Conservation (phyloP, 2,329 filamentous ascomycete genomes). For the Daldinia sp. region DNA sequence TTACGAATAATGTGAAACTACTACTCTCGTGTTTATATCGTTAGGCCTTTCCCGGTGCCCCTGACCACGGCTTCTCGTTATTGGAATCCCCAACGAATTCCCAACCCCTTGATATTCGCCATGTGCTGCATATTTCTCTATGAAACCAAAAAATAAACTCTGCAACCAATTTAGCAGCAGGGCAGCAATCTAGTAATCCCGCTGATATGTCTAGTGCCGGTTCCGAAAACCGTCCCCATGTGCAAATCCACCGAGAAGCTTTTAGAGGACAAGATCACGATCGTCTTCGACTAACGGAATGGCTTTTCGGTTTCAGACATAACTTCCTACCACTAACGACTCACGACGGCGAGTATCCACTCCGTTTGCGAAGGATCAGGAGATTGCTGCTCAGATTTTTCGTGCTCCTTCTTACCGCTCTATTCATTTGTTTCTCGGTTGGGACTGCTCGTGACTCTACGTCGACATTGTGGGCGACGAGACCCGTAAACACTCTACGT, state of each 20-base stretch:
- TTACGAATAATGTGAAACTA: too few species aligned
- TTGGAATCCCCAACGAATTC: too few species aligned
- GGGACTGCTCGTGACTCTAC: background rate
- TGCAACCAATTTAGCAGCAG: background rate
- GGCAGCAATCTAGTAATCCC: background rate
- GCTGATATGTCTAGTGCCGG: background rate
- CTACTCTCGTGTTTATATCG: too few species aligned
- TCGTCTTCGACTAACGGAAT: background rate
- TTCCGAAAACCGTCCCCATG: background rate
- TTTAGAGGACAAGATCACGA: background rate
- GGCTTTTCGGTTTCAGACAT: background rate
- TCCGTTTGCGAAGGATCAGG: background rate
- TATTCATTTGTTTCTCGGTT: background rate
- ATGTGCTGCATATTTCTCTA: background rate
- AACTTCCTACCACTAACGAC: background rate
- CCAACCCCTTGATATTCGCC: background rate
- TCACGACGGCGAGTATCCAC: background rate
- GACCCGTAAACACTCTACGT: slow-evolving; percentile 49
- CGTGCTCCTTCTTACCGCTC: background rate
- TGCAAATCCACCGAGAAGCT: background rate
- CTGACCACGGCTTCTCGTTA: too few species aligned
- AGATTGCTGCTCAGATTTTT: slow-evolving; percentile 10
- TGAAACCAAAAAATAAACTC: background rate
- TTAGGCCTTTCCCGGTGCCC: too few species aligned
- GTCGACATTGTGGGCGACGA: slow-evolving; percentile 15